Percentiles rank a stretch among this genome's conserved stretches.
Evolutionary conservation across 257 asterid genomes (phyloP).

Genomic region (Apocynum venetum): DNA sequence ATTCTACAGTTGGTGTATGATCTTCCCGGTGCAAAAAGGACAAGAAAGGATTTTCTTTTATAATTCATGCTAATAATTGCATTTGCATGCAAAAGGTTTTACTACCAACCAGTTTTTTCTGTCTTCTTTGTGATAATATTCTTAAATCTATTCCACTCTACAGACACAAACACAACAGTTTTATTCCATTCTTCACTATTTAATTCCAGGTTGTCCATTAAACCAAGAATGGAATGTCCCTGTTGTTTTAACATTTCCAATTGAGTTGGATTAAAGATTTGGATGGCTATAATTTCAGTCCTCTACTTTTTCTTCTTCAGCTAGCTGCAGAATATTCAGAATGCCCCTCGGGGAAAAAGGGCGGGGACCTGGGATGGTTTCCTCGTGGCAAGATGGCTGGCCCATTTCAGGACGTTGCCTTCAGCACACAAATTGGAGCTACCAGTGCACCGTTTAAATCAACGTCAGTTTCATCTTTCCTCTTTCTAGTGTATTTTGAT

Average conservation of each 20-base stretch:
- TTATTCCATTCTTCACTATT: not conserved
- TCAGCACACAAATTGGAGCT: conserved; percentile 76
- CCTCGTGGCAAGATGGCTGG: conserved; percentile 99
- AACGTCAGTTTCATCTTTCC: conserved; percentile 51
- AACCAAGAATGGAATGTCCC: not conserved
- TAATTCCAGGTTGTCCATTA: not conserved
- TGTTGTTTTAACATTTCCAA: not conserved
- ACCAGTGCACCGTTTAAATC: conserved; percentile 94
- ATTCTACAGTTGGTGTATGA: not conserved
- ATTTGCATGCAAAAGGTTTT: not conserved
- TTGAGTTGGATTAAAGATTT: not conserved
- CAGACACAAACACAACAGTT: not conserved
- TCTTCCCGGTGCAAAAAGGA: too few species aligned
- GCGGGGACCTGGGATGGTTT: conserved; percentile 98
- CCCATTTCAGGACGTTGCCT: conserved; percentile 99
- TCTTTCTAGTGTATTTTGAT: not conserved
- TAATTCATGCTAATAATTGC: not conserved
- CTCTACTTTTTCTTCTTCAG: conserved; percentile 30
- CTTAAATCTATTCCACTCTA: not conserved
- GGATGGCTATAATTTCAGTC: not conserved
- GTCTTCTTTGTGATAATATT: not conserved
- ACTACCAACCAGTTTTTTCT: not conserved
- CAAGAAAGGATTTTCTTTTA: not conserved
- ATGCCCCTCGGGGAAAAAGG: conserved; percentile 98
- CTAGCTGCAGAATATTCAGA: conserved; percentile 91